Evolutionary conservation across 306 rosid species (phyloP), one percentile per base, ranked within the genome.

Genomic region (Sophora flavescens): DNA sequence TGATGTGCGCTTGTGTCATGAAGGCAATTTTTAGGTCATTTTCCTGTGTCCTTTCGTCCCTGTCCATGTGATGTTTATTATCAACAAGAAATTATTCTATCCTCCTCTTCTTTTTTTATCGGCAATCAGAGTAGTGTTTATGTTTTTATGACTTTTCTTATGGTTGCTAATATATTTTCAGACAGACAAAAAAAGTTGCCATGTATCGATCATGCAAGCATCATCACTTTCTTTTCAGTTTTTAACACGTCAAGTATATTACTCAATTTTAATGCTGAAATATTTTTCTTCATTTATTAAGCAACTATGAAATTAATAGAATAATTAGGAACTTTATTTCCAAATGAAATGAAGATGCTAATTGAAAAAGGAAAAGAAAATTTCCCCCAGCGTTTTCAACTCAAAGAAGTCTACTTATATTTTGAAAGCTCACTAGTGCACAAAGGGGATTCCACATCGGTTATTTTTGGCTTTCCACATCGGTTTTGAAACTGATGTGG

Each of bases 1-100:
- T 42, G 70, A 53, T n/a, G 80, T 42, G 76, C 57, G 50, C 68
- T 50, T 67, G 26, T 36, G 51, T 22, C n/a, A 22, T 75, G 4
- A 17, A n/a, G 28, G 68, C 48, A 16, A 41, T 61, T 41, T 38
- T 67, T 28, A 18, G 68, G 78, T 39, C 53, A 63, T 70, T 76
- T 17, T 71, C 51, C 69, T 36, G 32, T 39, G 45, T 0, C 32
- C 57, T 76, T 80, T 66, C 28, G 0, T 80, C 41, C 47, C 53
- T 45, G n/a, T 71, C 70, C 48, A 26, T 38, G 33, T 3, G 6
- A 52, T 61, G 16, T 67, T 81, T 17, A 59, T 61, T 81, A 22
- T 67, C 47, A 26, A 59, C 48, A 39, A 17, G 54, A 75, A 75
- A 47, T 44, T 44, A 4, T 16, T 44, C 36, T 6, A 6, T 6